Evolutionary conservation across 495 filamentous ascomycete species (phyloP).

Genomic region (Penicillium subrubescens): DNA sequence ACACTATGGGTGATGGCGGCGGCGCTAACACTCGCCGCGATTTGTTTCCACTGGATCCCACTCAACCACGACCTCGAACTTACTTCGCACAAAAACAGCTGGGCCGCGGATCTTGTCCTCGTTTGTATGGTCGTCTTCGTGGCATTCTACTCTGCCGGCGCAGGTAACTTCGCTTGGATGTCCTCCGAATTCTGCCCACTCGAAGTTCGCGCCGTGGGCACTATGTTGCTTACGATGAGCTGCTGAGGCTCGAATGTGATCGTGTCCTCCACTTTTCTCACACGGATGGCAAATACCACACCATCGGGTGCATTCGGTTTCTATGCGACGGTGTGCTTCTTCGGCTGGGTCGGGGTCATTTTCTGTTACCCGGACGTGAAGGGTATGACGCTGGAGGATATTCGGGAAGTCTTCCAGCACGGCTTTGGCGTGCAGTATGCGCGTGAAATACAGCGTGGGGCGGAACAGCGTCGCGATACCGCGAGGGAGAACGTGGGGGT

Average conservation of each 20-base stretch:
- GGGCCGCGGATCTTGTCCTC: constrained; percentile 44
- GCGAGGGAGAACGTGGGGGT: background rate
- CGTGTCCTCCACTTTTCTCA: no score
- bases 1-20: no score
- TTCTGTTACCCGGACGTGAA: background rate
- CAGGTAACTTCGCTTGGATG: constrained; percentile 52
- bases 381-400: background rate
- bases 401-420: background rate
- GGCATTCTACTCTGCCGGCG: constrained; percentile 39
- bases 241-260: background rate
- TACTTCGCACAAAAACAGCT: constrained; percentile 30
- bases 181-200: constrained; percentile 47
- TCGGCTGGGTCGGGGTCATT: background rate
- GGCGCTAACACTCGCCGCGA: no score
- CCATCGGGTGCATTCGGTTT: no score
- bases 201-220: no score
- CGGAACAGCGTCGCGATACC: background rate
- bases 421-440: background rate
- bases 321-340: background rate
- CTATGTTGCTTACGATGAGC: no score
- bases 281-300: no score
- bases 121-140: constrained; percentile 46
- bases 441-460: constrained; percentile 14
- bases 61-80: constrained; percentile 41
- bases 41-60: constrained; percentile 53